Base-by-base conservation (phyloP, 441 rosid species). In the Flueggea neowawraea region DNA sequence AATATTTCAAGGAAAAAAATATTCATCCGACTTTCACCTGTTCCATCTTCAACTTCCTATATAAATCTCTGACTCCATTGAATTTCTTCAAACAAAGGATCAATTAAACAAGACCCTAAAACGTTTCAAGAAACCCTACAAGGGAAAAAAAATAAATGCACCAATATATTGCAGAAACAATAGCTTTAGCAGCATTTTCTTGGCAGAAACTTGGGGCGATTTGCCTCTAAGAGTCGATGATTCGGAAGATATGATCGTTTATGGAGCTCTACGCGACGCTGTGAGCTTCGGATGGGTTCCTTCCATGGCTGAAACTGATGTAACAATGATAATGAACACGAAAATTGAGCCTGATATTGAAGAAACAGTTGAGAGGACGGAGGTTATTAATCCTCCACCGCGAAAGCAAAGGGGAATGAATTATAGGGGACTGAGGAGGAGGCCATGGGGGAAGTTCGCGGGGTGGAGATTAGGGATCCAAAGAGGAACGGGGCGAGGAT, bases 381-480 rank as follows among this genome's bases (percentile, higher is more conserved):
- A 55, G 66, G 49, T 4, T 10, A 55, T 10, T 60, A 17, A 65
- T 33, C 10, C 10, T 12, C 65, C 60, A 31, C 15, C 61, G 51
- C 74, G 49, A 16, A 67, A 72, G 48, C 6, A 61, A 10, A 79
- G 60, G 75, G 84, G 87, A 39, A 80, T 75, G 74, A 89, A 81
- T 15, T 89, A 84, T 32, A 81, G 87, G 54, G 96, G 98, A 2
- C 95, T 91, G 56, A 84, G 98, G 60, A 86, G 72, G 75, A 71
- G 98, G 62, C 96, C 96, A 10, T 91, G 97, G 97, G 97, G 96
- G 50, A 91, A 82, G 58, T 89, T 74, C 62, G 97, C 96, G 54
- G n/a, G n/a, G 95, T 96, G 8, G 97, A 91, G 87, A 91, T 91
- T 0, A 72, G 97, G 16, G 97, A 88, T 61, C 87, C 91, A 61